Evolutionary conservation across 495 filamentous ascomycete species (phyloP), one percentile per base, ranked within the genome.

Genomic region (Neurospora cerealis): DNA sequence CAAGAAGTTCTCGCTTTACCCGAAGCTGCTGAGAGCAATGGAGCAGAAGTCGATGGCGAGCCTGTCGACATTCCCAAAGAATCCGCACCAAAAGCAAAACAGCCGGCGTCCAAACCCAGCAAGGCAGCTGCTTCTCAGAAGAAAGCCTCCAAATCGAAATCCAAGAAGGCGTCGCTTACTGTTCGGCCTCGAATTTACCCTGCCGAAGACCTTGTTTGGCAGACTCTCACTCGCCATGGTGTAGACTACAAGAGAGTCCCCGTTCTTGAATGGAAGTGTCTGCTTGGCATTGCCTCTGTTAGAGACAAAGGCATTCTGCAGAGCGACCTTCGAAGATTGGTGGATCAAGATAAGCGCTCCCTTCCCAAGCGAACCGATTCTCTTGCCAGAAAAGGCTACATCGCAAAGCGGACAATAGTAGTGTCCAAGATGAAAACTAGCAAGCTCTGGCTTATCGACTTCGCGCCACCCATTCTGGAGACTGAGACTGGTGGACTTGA

Each of bases 271-370:
- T 97, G 96, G 82, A 86, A 86, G 24, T 86, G 91, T 21, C 86
- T 98, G 15, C 91, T 92, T 11, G 91, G 94, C 48, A 94, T 98
- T 77, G 94, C 91, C n/a, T 88, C 90, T 4, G 85, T 83, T 72
- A 88, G 91, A 72, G 83, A 86, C 41, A 82, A 88, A 28, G 95
- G 95, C 17, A 92, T 97, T 46, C 82, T 91, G 2, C 95, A 98
- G 81, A 89, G 91, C 9, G 90, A 95, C 24, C 84, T 97, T n/a
- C 88, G 90, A 28, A 87, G 83, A 39, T 79, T 92, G 10, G 93
- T 92, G 74, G 90, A 91, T 24, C 95, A 97, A 81, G 93, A 97
- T 80, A 96, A 96, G 79, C 88, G 93, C 60, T 97, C 95, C 3
- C 88, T 97, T 7, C 93, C 95, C 15, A 89, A 89, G 70, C 87